Conservation (phyloP, 768 basidiomycete genomes). For the Hysterangium stoloniferum region DNA sequence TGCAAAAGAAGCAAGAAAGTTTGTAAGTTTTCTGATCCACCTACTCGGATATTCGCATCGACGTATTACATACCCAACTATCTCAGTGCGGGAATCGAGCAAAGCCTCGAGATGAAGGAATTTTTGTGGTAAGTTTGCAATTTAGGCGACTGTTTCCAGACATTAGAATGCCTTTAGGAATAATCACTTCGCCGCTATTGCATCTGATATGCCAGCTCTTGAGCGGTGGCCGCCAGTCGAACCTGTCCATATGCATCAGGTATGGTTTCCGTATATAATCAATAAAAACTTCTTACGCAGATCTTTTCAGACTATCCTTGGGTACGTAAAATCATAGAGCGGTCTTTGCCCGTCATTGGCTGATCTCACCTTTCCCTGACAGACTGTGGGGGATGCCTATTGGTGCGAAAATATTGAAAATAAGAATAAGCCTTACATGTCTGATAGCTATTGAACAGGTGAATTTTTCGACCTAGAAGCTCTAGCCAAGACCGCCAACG, state of each 20-base stretch:
- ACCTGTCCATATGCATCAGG: conserved; percentile 1
- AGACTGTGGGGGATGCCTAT: conserved; percentile 73
- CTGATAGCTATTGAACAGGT: conserved; percentile 38
- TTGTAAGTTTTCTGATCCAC: not conserved
- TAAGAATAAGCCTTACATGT: too few relatives aligned
- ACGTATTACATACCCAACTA: too few relatives aligned
- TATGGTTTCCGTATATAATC: not conserved
- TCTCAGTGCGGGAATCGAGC: conserved; percentile 64
- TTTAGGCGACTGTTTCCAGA: too few relatives aligned
- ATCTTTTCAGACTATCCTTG: conserved; percentile 48
- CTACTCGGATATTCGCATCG: not conserved
- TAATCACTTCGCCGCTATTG: conserved; percentile 65
- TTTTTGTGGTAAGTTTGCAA: conserved; percentile 52
- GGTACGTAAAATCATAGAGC: too few relatives aligned
- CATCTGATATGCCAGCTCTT: conserved; percentile 58
- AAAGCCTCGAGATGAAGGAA: conserved; percentile 61
- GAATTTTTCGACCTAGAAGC: conserved; percentile 69
- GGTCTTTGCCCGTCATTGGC: conserved; percentile 3
- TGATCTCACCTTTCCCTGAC: not conserved
- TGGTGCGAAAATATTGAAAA: conserved; percentile 35
- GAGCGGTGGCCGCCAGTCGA: conserved; percentile 35
- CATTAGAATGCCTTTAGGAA: conserved; percentile 39
- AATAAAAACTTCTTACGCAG: not conserved
- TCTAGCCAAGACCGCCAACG: conserved; percentile 47
- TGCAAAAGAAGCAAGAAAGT: not conserved